Evolutionary conservation across 164 flowering plant genomes (phyloP), one percentile per base, ranked within the genome.

Genomic region (Stephania yunnanensis): DNA sequence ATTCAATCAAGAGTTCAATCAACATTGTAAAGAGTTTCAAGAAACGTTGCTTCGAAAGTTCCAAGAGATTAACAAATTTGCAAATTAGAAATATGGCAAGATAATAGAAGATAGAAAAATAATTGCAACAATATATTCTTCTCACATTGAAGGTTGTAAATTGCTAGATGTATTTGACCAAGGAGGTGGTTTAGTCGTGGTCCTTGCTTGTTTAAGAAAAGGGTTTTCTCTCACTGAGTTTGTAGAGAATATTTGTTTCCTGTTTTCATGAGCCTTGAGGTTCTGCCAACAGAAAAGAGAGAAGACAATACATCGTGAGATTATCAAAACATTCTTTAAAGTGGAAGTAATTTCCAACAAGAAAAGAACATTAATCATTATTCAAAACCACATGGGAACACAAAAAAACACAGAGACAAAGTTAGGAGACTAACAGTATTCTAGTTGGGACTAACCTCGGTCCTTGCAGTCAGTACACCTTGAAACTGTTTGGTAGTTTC

Each of bases 261-360:
- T 85, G 53, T 82, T 91, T 80, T 94, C 97, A 82, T 90, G 92
- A 77, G 96, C 98, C 87, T 91, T 94, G 73, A 94, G 87, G 70
- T 91, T 89, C 98, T 92, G 89, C 63, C 52, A 55, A 55, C 42
- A 11, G 68, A 4, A n/a, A 72, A 71, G 68, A 25, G 46, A 69
- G 22, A 69, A 13, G 45, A 19, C 11, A 36, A 69, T 42, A 5
- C 12, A 13, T n/a, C 22, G 36, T 46, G 4, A 36, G 22, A 72
- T 50, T 50, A 50, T 50, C 13, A 1, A 53, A 5, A 72, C 9
- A n/a, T 22, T 10, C 7, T 17, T 7, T 17, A 58, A 58, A 2
- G 22, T 5, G 17, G n/a, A 58, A 61, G 20, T 61, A 61, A 61
- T 7, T 61, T 61, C 42, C 66, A 61, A 61, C 20, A 19, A 19